Conservation (phyloP, 1,284 basidiomycete genomes). For the Anthracocystis walkeri region DNA sequence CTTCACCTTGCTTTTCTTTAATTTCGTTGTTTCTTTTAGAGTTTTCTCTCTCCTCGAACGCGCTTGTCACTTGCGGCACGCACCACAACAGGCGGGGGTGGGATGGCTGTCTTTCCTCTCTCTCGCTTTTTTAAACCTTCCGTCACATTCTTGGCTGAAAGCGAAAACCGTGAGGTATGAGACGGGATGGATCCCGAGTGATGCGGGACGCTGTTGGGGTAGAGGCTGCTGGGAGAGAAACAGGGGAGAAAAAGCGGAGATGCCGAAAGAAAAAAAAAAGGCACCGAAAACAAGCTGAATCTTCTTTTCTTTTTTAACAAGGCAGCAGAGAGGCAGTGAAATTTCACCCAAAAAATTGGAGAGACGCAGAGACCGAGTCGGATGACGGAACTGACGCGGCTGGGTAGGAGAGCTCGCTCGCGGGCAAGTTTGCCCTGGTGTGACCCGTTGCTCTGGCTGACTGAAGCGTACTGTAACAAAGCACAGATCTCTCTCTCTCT, state of each 20-base stretch:
- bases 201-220: too few species aligned
- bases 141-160: too few species aligned
- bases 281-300: neutral
- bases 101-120: too few species aligned
- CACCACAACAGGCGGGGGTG: too few species aligned
- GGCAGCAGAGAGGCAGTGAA: neutral
- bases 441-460: slow-evolving; percentile 5
- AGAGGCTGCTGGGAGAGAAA: neutral
- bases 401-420: neutral
- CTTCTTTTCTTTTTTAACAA: neutral
- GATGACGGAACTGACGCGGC: slow-evolving; percentile 25
- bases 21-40: too few species aligned
- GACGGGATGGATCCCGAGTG: too few species aligned
- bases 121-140: too few species aligned
- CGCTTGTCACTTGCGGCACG: too few species aligned
- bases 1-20: neutral
- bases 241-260: slow-evolving; percentile 3
- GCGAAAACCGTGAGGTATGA: too few species aligned
- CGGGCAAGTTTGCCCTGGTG: neutral
- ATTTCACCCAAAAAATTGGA: too few species aligned
- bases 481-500: neutral
- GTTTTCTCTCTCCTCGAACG: too few species aligned
- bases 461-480: neutral
- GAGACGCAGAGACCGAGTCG: slow-evolving; percentile 5
- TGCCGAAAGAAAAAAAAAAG: neutral